Conservation (phyloP, 2,329 filamentous ascomycete genomes). For the Hymenoscyphus linearis region DNA sequence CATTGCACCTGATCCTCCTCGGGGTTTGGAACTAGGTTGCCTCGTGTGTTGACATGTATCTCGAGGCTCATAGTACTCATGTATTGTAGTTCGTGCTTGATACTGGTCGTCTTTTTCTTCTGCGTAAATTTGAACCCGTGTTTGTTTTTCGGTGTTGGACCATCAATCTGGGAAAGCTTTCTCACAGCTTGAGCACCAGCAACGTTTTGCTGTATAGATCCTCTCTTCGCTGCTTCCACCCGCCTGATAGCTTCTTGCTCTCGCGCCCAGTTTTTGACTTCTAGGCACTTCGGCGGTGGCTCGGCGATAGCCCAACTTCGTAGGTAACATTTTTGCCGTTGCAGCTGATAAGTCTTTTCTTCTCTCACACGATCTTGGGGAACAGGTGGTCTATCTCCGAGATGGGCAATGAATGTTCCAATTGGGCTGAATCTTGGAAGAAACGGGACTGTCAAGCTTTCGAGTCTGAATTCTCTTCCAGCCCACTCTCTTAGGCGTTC, state of each 20-base stretch:
- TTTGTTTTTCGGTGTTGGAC: conserved; percentile 75
- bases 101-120: conserved; percentile 65
- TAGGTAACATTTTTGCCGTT: conserved; percentile 54
- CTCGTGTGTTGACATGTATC: conserved; percentile 83
- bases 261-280: conserved; percentile 66
- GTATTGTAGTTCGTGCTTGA: conserved; percentile 81
- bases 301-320: conserved; percentile 72
- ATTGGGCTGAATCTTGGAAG: conserved; percentile 71
- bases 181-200: conserved; percentile 17
- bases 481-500: conserved; percentile 75
- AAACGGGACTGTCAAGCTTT: conserved; percentile 70
- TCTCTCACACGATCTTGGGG: conserved; percentile 47
- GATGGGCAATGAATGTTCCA: conserved; percentile 50
- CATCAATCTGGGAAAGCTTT: conserved; percentile 78
- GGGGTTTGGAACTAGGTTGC: conserved; percentile 76
- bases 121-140: conserved; percentile 85
- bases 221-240: conserved; percentile 14
- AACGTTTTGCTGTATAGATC: conserved; percentile 11
- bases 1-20: conserved; percentile 84
- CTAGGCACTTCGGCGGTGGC: conserved; percentile 62
- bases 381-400: conserved; percentile 45
- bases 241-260: conserved; percentile 24
- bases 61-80: conserved; percentile 98
- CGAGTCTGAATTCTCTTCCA: conserved; percentile 75
- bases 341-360: conserved; percentile 44